phyloP scores from a whole-genome alignment of 1,284 basidiomycete species.

The Apiotrichum brassicae region DNA sequence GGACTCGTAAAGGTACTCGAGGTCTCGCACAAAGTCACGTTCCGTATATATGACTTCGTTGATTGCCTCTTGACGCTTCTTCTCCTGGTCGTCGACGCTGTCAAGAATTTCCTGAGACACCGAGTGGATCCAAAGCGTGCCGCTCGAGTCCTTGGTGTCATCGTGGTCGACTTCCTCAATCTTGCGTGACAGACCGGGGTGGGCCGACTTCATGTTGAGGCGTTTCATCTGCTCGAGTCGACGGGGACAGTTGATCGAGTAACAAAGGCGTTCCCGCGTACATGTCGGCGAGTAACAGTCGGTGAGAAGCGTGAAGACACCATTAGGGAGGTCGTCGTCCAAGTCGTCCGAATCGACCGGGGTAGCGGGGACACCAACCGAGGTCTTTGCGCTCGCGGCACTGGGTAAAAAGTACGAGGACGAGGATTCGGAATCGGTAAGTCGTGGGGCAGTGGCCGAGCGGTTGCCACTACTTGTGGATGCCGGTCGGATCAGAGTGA shows the following conservation, averaged over 20 bases:
- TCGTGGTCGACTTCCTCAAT: slow-evolving; percentile 81
- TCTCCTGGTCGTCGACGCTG: slow-evolving; percentile 84
- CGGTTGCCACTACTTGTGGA: slow-evolving; percentile 21
- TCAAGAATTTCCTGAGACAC: slow-evolving; percentile 91
- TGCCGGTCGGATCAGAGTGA: slow-evolving; percentile 14
- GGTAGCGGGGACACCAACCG: not conserved
- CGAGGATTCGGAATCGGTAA: slow-evolving; percentile 8
- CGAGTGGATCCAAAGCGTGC: slow-evolving; percentile 93
- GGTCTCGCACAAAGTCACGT: slow-evolving; percentile 91
- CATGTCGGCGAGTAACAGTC: slow-evolving; percentile 99
- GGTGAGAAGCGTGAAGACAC: slow-evolving; percentile 93
- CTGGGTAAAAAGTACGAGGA: slow-evolving; percentile 20
- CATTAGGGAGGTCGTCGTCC: slow-evolving; percentile 68
- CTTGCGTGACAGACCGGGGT: slow-evolving; percentile 68
- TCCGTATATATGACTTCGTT: slow-evolving; percentile 99
- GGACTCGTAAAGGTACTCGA: slow-evolving; percentile 92
- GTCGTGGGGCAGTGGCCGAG: not conserved
- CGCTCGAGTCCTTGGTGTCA: slow-evolving; percentile 64
- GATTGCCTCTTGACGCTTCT: slow-evolving; percentile 96
- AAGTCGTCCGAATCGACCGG: slow-evolving; percentile 33
- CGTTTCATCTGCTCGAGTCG: slow-evolving; percentile 89
- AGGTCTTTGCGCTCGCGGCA: not conserved
- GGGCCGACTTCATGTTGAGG: slow-evolving; percentile 75
- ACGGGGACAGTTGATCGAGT: slow-evolving; percentile 93
- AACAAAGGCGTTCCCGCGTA: slow-evolving; percentile 84